Percentiles rank a stretch among this genome's conserved stretches.
phyloP scores from a whole-genome alignment of 2,329 filamentous ascomycete species.

The Colletotrichum tabaci region DNA sequence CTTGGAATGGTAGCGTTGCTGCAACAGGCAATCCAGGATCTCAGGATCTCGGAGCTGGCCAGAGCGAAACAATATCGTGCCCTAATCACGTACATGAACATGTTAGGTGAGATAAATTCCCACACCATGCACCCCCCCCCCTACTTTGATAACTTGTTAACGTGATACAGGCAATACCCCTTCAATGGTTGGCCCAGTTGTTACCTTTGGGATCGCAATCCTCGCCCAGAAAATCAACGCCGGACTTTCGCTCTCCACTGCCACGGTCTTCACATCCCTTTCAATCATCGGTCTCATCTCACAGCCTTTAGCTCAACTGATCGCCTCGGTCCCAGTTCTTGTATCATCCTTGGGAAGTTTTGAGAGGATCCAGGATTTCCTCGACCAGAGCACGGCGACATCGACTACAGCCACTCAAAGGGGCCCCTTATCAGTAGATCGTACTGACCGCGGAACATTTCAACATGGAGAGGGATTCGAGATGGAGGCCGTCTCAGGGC shows the following conservation, averaged over 20 bases:
- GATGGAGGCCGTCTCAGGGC: background rate
- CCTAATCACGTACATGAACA: slow-evolving; percentile 38
- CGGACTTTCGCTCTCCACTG: slow-evolving; percentile 18
- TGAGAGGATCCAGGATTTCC: slow-evolving; percentile 44
- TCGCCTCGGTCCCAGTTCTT: slow-evolving; percentile 45
- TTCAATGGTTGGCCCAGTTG: slow-evolving; percentile 38
- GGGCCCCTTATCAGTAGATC: background rate
- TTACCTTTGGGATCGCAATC: slow-evolving; percentile 46
- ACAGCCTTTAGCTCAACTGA: slow-evolving; percentile 43
- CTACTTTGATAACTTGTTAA: background rate
- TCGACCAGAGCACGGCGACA: slow-evolving; percentile 8
- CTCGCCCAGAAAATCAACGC: slow-evolving; percentile 21
- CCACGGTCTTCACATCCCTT: slow-evolving; percentile 45
- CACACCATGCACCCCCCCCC: background rate
- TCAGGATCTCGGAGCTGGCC: slow-evolving; percentile 44
- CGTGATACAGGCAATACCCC: slow-evolving; percentile 35
- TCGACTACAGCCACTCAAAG: background rate
- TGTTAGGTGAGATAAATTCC: background rate
- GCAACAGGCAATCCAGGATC: slow-evolving; percentile 37
- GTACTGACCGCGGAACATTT: background rate
- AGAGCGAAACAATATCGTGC: slow-evolving; percentile 44
- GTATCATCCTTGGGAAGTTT: slow-evolving; percentile 46
- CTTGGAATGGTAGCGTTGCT: slow-evolving; percentile 46
- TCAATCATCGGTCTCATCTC: slow-evolving; percentile 46
- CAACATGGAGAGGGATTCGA: background rate